Conservation (phyloP, 2,329 filamentous ascomycete species). For the Ceratocystis lukuohia region DNA sequence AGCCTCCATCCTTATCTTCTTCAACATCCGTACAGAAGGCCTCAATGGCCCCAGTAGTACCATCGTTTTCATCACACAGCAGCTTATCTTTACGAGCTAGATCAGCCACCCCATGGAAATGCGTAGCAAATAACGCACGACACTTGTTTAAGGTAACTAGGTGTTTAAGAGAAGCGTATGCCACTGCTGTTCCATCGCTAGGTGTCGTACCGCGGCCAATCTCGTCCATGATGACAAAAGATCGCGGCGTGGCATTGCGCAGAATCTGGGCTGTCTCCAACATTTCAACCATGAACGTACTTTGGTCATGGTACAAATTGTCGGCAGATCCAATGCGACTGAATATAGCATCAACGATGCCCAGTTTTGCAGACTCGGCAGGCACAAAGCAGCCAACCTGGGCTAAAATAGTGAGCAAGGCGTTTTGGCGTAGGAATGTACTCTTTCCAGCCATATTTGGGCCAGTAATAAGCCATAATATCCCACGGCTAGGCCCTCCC, state of each 20-base stretch:
- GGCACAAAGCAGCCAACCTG: conserved; percentile 90
- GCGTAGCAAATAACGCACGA: conserved; percentile 81
- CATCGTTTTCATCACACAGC: not conserved
- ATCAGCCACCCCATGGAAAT: conserved; percentile 78
- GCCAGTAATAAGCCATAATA: conserved; percentile 56
- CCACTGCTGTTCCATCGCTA: conserved; percentile 79
- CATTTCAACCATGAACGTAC: conserved; percentile 99
- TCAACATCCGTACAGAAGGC: conserved; percentile 83
- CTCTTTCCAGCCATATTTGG: conserved; percentile 99
- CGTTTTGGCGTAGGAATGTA: conserved; percentile 91
- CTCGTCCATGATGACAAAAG: conserved; percentile 97
- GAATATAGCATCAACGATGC: conserved; percentile 91
- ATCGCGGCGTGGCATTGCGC: conserved; percentile 65
- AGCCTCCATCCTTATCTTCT: conserved; percentile 56
- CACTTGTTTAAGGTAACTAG: conserved; percentile 64
- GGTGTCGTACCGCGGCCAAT: conserved; percentile 89
- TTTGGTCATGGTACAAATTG: conserved; percentile 86
- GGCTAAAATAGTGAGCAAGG: conserved; percentile 82
- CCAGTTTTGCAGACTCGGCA: conserved; percentile 70
- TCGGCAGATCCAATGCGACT: conserved; percentile 88
- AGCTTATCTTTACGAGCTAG: conserved; percentile 33
- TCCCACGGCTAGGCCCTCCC: conserved; percentile 44
- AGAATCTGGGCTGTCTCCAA: conserved; percentile 87
- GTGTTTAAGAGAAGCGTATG: conserved; percentile 77
- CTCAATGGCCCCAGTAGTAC: conserved; percentile 35